Percentiles rank a stretch among this genome's conserved stretches.
These are phyloP conservation scores for Phoenix dactylifera DNA, from an alignment of 176 grass and related monocot genomes.

Conservation along the genomic window DNA sequence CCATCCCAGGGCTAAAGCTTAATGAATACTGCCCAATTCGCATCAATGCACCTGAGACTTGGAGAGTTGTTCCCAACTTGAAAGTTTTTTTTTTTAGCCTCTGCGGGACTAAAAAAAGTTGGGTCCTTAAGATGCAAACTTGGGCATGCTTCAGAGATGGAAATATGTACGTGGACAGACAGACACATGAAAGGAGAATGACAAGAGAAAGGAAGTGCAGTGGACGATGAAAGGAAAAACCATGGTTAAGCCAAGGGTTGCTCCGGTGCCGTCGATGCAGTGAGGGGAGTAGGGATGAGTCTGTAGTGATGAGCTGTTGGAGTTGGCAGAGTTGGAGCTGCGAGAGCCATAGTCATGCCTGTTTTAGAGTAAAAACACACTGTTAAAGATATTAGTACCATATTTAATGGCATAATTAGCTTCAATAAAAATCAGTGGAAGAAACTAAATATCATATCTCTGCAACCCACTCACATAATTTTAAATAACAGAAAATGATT, in stretches of 20 bases:
- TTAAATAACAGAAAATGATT: too few species aligned
- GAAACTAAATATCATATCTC: too few species aligned
- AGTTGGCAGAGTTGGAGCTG: slow-evolving; percentile 22
- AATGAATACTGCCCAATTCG: slow-evolving; percentile 27
- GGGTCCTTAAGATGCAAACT: slow-evolving; percentile 20
- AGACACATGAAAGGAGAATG: slow-evolving; percentile 33
- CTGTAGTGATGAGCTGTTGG: slow-evolving; percentile 13
- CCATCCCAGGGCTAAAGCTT: slow-evolving; percentile 74
- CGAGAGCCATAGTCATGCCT: slow-evolving; percentile 21
- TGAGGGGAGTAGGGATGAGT: slow-evolving; percentile 13
- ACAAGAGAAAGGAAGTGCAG: slow-evolving; percentile 17
- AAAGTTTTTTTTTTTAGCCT: neutral
- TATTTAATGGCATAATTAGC: slow-evolving; percentile 16
- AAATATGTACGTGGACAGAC: too few species aligned
- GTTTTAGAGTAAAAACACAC: slow-evolving; percentile 14
- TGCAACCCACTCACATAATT: too few species aligned
- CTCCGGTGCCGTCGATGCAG: neutral
- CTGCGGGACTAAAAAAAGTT: slow-evolving; percentile 41
- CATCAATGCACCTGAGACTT: slow-evolving; percentile 40
- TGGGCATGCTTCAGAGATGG: slow-evolving; percentile 14
- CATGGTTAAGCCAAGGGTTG: slow-evolving; percentile 26
- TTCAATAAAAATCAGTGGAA: neutral
- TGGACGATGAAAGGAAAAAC: neutral
- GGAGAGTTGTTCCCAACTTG: slow-evolving; percentile 12
- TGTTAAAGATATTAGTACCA: slow-evolving; percentile 4